Evolutionary conservation across 208 protist species (phyloP), one percentile per base, ranked within the genome.

Genomic region (Acanthamoeba healyi): DNA sequence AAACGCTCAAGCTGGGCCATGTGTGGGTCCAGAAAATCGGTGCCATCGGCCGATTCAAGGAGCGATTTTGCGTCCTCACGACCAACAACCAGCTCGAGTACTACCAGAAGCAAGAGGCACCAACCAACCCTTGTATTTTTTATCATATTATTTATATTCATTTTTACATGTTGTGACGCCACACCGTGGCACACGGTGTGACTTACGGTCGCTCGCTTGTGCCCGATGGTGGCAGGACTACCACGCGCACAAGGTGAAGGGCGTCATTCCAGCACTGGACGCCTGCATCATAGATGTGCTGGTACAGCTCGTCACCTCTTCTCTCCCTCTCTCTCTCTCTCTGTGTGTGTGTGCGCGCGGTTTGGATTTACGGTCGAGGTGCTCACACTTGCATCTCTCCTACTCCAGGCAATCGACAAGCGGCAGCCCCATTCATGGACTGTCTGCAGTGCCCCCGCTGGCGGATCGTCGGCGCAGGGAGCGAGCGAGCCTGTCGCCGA

Each of bases 61-160:
- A 70, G 34, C 84, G 84, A 40, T 91, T 91, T 51, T 91, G 84
- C 58, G 49, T 91, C 24, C 24, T 91, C 5, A 86, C 77, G 14
- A 91, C 84, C 84, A 70, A 91, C 58, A 44, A 42, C 5, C n/a
- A 70, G 56, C 58, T 91, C 19, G 84, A 91, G 58, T 91, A 91
- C 38, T 91, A 91, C 84, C 29, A 91, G 10, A 91, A 91, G 42
- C 84, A 91, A 91, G 84, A 91, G 84, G 84, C 70, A 36, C 12
- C 0, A 15, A 38, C 10, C 14, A 44, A 1, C 24, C 3, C 19
- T 10, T 36, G 67, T 32, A 49, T 1, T 3, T 34, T 91, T 70
- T 89, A 32, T 82, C 0, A 54, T n/a, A 34, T 54, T 38, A 51
- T 58, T 51, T 24, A 38, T n/a, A n/a, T n/a, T n/a, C n/a, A n/a